These are phyloP conservation scores for Conoideocrella luteorostrata DNA, from an alignment of 2,329 filamentous ascomycete genomes.

Conservation along the genomic window DNA sequence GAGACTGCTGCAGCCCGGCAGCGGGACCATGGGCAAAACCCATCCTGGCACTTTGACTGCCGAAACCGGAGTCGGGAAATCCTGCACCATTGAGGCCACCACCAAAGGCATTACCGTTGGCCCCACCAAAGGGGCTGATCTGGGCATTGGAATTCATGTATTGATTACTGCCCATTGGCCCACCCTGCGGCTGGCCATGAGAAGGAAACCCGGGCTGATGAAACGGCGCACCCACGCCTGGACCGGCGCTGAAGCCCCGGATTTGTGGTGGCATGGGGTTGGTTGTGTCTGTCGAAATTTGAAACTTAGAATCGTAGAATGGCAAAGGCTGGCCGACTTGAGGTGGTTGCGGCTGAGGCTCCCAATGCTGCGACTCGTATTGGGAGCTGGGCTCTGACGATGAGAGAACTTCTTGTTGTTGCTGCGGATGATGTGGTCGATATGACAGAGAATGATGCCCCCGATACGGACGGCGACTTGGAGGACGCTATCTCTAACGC, in stretches of 20 bases:
- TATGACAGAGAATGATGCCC: not conserved
- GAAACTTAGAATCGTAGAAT: not conserved
- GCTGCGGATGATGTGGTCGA: too few species aligned
- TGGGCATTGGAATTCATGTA: conserved; percentile 65
- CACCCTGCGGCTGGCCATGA: conserved; percentile 43
- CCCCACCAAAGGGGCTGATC: conserved; percentile 58
- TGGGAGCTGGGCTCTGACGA: not conserved
- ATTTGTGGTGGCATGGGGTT: conserved; percentile 31
- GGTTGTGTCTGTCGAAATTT: not conserved
- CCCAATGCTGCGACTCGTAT: not conserved
- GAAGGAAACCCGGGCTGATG: conserved; percentile 46
- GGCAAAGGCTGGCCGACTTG: not conserved
- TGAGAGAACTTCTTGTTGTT: not conserved
- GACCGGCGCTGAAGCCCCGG: conserved; percentile 31
- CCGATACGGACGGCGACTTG: not conserved
- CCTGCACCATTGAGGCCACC: conserved; percentile 52
- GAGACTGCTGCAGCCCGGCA: conserved; percentile 50
- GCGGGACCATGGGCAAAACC: conserved; percentile 69
- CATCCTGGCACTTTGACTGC: conserved; percentile 81
- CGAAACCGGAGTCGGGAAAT: conserved; percentile 65
- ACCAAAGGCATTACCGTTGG: conserved; percentile 50
- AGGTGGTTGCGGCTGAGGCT: not conserved
- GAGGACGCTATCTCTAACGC: conserved; percentile 21
- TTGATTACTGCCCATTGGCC: conserved; percentile 57
- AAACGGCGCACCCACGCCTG: conserved; percentile 32